phyloP scores from a whole-genome alignment of 768 basidiomycete genomes.

The Ephemerocybe angulata region DNA sequence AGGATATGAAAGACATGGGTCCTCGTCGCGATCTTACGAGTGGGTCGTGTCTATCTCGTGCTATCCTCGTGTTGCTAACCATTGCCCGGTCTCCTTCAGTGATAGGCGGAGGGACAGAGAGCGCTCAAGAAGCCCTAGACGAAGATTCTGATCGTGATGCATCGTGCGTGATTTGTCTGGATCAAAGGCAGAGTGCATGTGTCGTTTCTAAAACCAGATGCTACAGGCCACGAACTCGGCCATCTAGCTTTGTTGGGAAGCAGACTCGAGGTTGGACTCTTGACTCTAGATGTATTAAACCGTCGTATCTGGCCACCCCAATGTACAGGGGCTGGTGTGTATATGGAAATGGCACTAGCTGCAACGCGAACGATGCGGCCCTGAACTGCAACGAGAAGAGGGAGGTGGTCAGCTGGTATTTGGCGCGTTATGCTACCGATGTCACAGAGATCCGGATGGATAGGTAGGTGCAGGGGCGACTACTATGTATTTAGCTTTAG shows the following conservation, averaged over 20 bases:
- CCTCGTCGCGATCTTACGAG: constrained; percentile 69
- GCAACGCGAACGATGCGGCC: not conserved
- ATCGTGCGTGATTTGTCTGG: constrained; percentile 6
- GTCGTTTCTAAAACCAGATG: constrained; percentile 6
- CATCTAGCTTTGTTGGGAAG: constrained; percentile 10
- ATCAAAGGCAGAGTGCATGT: not conserved
- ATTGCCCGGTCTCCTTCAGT: constrained; percentile 30
- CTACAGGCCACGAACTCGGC: constrained; percentile 1
- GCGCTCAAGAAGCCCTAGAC: constrained; percentile 69
- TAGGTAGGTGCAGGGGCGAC: not conserved
- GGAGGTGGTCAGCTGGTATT: not conserved
- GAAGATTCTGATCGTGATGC: constrained; percentile 45
- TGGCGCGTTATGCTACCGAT: not conserved
- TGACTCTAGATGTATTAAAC: not conserved
- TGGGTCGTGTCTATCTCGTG: constrained; percentile 37
- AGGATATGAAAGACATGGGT: constrained; percentile 63
- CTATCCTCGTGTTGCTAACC: constrained; percentile 23
- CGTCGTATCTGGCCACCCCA: too few species aligned
- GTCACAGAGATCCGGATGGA: not conserved
- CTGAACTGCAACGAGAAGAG: not conserved
- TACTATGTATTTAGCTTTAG: not conserved
- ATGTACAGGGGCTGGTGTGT: too few species aligned
- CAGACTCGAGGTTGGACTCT: not conserved
- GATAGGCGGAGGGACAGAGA: constrained; percentile 71
- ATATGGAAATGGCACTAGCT: too few species aligned